A percentile compares a stretch with the other conserved stretches of the same genome.
phyloP scores from a whole-genome alignment of 192 early-diverging fungal species.

The Linnemannia elongata region DNA sequence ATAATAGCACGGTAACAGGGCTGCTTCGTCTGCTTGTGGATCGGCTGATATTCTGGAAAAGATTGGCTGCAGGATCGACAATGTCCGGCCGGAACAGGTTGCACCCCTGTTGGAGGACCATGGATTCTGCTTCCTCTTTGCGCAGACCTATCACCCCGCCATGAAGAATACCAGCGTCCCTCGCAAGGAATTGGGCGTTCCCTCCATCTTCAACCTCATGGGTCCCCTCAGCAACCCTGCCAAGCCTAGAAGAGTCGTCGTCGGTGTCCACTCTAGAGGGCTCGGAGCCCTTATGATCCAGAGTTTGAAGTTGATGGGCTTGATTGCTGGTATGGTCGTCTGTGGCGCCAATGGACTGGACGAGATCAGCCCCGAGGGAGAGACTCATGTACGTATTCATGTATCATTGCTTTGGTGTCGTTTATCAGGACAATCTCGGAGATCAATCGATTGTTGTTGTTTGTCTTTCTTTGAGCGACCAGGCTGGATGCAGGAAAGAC shows the following conservation, averaged over 20 bases:
- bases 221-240: slow-evolving; percentile 95
- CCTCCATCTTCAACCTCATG: slow-evolving; percentile 94
- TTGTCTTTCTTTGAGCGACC: background rate
- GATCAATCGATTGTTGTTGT: background rate
- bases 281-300: slow-evolving; percentile 89
- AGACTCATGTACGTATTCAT: slow-evolving; percentile 75
- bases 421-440: background rate
- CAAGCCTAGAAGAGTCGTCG: slow-evolving; percentile 81
- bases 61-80: slow-evolving; percentile 79
- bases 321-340: slow-evolving; percentile 89
- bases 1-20: slow-evolving; percentile 91
- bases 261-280: slow-evolving; percentile 89
- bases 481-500: background rate
- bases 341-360: slow-evolving; percentile 92
- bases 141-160: slow-evolving; percentile 91
- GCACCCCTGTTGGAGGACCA: slow-evolving; percentile 70
- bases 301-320: slow-evolving; percentile 83
- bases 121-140: slow-evolving; percentile 94
- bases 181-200: slow-evolving; percentile 90
- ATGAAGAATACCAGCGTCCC: slow-evolving; percentile 83
- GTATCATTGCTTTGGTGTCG: background rate
- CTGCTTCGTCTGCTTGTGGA: slow-evolving; percentile 90
- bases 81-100: slow-evolving; percentile 76
- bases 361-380: slow-evolving; percentile 92
- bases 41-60: slow-evolving; percentile 95